Percentiles rank a stretch among this genome's conserved stretches.
Evolutionary conservation across 306 rosid species (phyloP).

Genomic region (Purshia tridentata): DNA sequence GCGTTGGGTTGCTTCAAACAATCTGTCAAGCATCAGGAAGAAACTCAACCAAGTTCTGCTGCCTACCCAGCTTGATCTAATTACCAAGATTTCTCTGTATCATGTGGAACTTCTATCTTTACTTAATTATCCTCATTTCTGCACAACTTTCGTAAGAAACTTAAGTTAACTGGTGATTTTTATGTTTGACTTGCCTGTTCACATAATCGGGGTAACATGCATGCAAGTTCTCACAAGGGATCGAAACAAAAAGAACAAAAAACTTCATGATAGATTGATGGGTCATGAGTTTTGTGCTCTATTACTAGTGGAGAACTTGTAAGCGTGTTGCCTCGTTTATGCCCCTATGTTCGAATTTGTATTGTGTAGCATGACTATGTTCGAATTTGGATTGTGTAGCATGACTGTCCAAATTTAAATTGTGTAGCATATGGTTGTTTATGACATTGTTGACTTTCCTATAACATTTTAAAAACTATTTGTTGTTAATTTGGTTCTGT

Average conservation of each 20-base stretch:
- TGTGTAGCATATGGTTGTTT: conserved; percentile 1
- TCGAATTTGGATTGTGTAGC: no score
- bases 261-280: conserved; percentile 6
- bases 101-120: conserved; percentile 3
- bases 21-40: conserved; percentile 20
- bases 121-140: neutral
- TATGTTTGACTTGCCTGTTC: conserved; percentile 1
- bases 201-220: neutral
- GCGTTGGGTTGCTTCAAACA: conserved; percentile 29
- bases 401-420: neutral
- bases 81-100: conserved; percentile 2
- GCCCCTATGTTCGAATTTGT: neutral
- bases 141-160: neutral
- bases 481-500: neutral
- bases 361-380: no score
- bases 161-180: neutral
- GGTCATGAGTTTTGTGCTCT: neutral
- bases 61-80: conserved; percentile 23
- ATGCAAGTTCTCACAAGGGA: neutral
- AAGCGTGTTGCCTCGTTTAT: neutral
- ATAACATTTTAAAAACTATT: neutral
- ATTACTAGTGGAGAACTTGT: neutral
- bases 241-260: neutral
- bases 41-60: conserved; percentile 29
- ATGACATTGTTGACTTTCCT: neutral